Evolutionary conservation across 441 rosid species (phyloP).

Genomic region (Brassica hybrid): DNA sequence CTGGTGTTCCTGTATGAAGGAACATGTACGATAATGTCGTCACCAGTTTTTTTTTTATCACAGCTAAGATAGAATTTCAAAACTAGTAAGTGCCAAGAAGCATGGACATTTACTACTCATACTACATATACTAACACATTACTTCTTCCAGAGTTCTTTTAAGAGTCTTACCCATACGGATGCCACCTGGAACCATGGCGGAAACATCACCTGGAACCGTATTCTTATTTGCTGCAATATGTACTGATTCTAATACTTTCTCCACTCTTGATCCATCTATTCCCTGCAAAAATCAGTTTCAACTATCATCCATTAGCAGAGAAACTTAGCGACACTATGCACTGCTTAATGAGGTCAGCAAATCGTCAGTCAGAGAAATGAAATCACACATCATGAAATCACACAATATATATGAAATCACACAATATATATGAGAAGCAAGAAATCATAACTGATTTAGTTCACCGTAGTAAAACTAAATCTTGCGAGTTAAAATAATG

Average conservation of each 20-base stretch:
- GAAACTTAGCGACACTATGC: not conserved
- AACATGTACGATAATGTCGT: no score
- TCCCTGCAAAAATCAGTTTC: conserved; percentile 53
- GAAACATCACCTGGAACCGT: conserved; percentile 99
- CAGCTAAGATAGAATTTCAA: not conserved
- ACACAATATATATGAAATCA: not conserved
- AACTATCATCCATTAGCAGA: not conserved
- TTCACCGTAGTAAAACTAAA: not conserved
- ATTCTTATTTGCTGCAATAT: conserved; percentile 95
- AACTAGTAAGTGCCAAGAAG: not conserved
- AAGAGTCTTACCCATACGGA: conserved; percentile 81
- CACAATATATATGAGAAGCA: not conserved
- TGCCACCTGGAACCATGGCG: conserved; percentile 99
- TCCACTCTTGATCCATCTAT: conserved; percentile 99
- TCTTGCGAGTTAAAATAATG: not conserved
- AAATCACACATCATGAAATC: not conserved
- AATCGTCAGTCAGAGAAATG: not conserved
- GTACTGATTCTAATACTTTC: conserved; percentile 86
- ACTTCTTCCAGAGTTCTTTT: not conserved
- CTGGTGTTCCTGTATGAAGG: conserved; percentile 80
- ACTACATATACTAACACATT: not conserved
- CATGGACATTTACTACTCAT: conserved; percentile 12
- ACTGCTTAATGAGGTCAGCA: not conserved
- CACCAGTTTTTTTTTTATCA: no score
- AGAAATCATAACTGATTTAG: conserved; percentile 7